phyloP scores from a whole-genome alignment of 2,329 filamentous ascomycete species.

The Taxawa tesnikishii region DNA sequence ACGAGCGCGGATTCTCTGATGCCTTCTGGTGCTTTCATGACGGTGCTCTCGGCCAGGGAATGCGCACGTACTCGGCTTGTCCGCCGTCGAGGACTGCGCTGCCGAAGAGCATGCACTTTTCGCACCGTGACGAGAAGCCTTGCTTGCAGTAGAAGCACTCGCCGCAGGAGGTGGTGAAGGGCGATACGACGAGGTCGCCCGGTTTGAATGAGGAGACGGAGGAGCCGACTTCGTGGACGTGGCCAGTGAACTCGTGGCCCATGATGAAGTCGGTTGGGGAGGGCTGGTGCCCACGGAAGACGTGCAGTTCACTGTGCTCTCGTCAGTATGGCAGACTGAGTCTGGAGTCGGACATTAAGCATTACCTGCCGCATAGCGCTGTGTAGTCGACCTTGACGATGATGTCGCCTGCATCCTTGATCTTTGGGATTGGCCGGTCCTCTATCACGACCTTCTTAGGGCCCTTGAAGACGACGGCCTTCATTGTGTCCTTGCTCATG shows the following conservation, averaged over 20 bases:
- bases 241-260: constrained; percentile 83
- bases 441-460: constrained; percentile 63
- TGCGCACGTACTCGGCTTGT: constrained; percentile 41
- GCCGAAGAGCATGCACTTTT: constrained; percentile 59
- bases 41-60: constrained; percentile 73
- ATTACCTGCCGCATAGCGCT: constrained; percentile 81
- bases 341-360: too few relatives aligned
- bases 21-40: constrained; percentile 58
- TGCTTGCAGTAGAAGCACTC: constrained; percentile 77
- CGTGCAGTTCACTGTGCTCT: constrained; percentile 73
- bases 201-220: constrained; percentile 55
- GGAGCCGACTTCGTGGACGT: constrained; percentile 54
- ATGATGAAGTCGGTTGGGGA: constrained; percentile 53
- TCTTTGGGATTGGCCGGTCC: constrained; percentile 63
- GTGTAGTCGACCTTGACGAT: constrained; percentile 75
- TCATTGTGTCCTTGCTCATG: constrained; percentile 48
- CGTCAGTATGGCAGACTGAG: too few relatives aligned
- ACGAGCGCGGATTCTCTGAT: constrained; percentile 66
- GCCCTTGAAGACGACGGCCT: constrained; percentile 77
- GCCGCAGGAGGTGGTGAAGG: constrained; percentile 70
- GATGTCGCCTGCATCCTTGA: constrained; percentile 60
- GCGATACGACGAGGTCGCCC: constrained; percentile 69
- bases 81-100: constrained; percentile 28
- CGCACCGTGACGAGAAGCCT: constrained; percentile 66
- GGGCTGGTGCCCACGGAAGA: constrained; percentile 70